Evolutionary conservation across 2,329 filamentous ascomycete species (phyloP), one percentile per base, ranked within the genome.

Genomic region (Neofusicoccum parvum): DNA sequence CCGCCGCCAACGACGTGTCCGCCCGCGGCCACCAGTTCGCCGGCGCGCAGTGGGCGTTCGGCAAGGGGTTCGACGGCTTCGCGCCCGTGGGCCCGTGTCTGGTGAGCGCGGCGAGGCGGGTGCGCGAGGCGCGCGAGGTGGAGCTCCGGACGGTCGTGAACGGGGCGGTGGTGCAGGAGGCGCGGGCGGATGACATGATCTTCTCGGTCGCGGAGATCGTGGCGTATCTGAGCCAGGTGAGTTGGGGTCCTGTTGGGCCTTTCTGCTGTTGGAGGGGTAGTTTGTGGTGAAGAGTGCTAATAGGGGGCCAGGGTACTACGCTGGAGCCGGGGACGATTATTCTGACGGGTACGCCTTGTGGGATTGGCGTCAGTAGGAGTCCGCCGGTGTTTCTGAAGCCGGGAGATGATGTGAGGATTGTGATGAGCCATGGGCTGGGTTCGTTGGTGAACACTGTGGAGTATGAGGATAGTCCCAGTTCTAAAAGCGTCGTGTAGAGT

Each of bases 241-340:
- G 43, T 46, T 46, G 14, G 11, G 3, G 43, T 45, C 36, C 36
- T 39, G 37, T 39, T 39, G 37, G 37, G 37, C 14, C 14, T 39
- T 23, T 23, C 3, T 3, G 23, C 3, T 23, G 23, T 23, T 23
- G 23, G 23, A 23, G 23, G 23, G 23, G 23, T 15, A 11, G 11
- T 10, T 9, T 10, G 10, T 39, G 37, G 37, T 11, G 5, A 10
- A 15, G 11, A 15, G 43, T 17, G 43, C n/a, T 46, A 15, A 46
- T 11, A 3, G 23, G 15, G n/a, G 10, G 15, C n/a, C n/a, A 46
- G 43, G 46, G 88, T 11, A 87, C 86, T 14, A 90, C 88, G 0
- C 75, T 90, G 54, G 73, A 88, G 67, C 87, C 87, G 1, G 88
- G 88, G 3, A 87, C 90, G 74, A 56, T 90, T 60, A 88, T 90